phyloP scores from a whole-genome alignment of 2,329 filamentous ascomycete species.

The Plectosphaerella plurivora region DNA sequence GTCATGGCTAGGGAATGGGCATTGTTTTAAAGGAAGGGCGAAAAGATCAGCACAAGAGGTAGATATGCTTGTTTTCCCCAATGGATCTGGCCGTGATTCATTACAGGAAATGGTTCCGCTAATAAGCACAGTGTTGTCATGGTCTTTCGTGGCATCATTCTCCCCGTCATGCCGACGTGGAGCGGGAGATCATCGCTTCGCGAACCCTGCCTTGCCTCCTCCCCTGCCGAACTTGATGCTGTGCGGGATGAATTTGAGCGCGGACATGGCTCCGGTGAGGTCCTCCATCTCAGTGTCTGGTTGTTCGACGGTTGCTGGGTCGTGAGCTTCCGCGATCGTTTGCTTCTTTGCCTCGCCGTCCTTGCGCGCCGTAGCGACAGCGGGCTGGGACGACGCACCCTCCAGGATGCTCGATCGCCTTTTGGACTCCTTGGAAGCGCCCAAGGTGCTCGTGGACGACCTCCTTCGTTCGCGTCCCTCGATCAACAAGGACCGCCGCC shows the following conservation, averaged over 20 bases:
- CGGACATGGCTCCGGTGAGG: slow-evolving; percentile 64
- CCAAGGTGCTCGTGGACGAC: slow-evolving; percentile 34
- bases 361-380: neutral
- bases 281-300: slow-evolving; percentile 56
- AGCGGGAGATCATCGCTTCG: slow-evolving; percentile 33
- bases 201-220: slow-evolving; percentile 48
- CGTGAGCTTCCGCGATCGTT: slow-evolving; percentile 1
- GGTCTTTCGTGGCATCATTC: slow-evolving; percentile 5
- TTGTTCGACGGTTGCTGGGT: slow-evolving; percentile 5
- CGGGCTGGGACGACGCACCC: neutral
- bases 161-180: neutral
- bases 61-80: slow-evolving; percentile 23
- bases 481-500: slow-evolving; percentile 71
- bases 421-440: slow-evolving; percentile 24
- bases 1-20: neutral
- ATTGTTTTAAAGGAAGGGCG: neutral
- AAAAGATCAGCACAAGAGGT: slow-evolving; percentile 21
- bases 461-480: slow-evolving; percentile 47
- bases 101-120: slow-evolving; percentile 6
- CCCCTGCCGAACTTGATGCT: slow-evolving; percentile 62
- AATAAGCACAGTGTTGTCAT: slow-evolving; percentile 10
- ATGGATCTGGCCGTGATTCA: slow-evolving; percentile 15
- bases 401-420: slow-evolving; percentile 27
- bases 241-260: slow-evolving; percentile 65
- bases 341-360: neutral